These are phyloP conservation scores for Pseudogymnoascus sp. DNA, from an alignment of 2,329 filamentous ascomycete genomes.

Conservation along the genomic window DNA sequence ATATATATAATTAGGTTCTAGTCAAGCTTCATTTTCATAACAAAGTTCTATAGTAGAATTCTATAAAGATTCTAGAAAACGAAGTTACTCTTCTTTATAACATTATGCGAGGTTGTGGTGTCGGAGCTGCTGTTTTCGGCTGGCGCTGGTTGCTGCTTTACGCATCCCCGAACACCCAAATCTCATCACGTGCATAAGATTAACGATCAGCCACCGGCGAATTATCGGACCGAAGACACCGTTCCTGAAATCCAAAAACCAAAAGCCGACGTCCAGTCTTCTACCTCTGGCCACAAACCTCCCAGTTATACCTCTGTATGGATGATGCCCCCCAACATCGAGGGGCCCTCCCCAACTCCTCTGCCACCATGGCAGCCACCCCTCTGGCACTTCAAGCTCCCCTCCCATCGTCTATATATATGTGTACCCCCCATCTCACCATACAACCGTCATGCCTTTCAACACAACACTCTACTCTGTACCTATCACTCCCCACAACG, in stretches of 20 bases:
- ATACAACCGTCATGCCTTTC: neutral
- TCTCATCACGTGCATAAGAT: neutral
- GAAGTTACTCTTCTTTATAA: too few species aligned
- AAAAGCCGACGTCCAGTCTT: neutral
- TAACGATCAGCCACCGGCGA: neutral
- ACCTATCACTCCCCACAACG: neutral
- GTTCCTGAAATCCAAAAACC: neutral
- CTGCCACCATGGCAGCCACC: slow-evolving; percentile 2
- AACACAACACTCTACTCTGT: neutral
- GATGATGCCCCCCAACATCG: neutral
- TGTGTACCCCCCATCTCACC: slow-evolving; percentile 3
- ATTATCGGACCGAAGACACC: neutral
- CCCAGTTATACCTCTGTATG: neutral
- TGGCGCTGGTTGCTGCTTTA: too few species aligned
- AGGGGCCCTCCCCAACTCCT: neutral
- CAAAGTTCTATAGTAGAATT: too few species aligned
- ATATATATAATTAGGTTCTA: too few species aligned
- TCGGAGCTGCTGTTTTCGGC: too few species aligned
- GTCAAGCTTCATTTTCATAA: too few species aligned
- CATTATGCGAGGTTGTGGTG: too few species aligned
- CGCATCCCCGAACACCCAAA: neutral
- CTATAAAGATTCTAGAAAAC: too few species aligned
- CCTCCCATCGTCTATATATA: slow-evolving; percentile 5
- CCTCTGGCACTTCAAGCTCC: slow-evolving; percentile 5
- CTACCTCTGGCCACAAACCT: neutral